Percentiles rank a stretch among this genome's conserved stretches.
These are phyloP conservation scores for Chaetomiaceae sp. DNA, from an alignment of 2,329 filamentous ascomycete genomes.

Conservation along the genomic window DNA sequence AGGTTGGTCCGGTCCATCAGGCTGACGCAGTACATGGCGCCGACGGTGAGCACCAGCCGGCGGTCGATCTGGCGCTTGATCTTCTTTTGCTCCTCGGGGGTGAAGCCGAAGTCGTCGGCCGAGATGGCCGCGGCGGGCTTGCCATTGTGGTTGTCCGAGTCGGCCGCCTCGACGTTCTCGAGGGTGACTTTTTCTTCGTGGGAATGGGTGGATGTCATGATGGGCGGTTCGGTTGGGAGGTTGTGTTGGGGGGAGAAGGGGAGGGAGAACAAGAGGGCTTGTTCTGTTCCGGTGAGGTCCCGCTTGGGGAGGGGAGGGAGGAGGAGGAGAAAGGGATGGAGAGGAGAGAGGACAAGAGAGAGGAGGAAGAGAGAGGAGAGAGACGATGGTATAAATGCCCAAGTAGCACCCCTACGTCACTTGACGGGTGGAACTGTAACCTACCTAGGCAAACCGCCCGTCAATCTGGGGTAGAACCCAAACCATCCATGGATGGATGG, in stretches of 20 bases:
- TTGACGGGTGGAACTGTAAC: not conserved
- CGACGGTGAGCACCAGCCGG: slow-evolving; percentile 58
- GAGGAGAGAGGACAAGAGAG: not conserved
- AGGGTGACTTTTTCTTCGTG: slow-evolving; percentile 12
- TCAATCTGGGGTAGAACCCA: not conserved
- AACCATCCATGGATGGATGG: too few species aligned
- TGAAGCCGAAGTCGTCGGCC: slow-evolving; percentile 44
- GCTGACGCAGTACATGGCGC: slow-evolving; percentile 67
- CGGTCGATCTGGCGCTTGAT: slow-evolving; percentile 68
- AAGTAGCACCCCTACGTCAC: slow-evolving; percentile 1
- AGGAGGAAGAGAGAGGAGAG: not conserved
- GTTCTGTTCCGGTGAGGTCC: not conserved
- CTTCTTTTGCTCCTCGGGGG: slow-evolving; percentile 56
- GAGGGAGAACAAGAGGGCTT: not conserved
- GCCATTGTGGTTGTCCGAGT: slow-evolving; percentile 16
- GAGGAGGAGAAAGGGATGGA: not conserved
- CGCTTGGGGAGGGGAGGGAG: not conserved
- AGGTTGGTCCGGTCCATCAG: slow-evolving; percentile 79
- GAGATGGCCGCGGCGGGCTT: slow-evolving; percentile 1
- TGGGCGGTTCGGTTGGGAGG: not conserved
- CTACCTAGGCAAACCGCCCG: too few species aligned
- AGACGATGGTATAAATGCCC: slow-evolving; percentile 7
- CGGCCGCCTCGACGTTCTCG: slow-evolving; percentile 15
- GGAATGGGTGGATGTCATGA: slow-evolving; percentile 8
- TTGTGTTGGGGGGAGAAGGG: not conserved